Conservation (phyloP, 306 rosid genomes). For the Quercus wislizeni region DNA sequence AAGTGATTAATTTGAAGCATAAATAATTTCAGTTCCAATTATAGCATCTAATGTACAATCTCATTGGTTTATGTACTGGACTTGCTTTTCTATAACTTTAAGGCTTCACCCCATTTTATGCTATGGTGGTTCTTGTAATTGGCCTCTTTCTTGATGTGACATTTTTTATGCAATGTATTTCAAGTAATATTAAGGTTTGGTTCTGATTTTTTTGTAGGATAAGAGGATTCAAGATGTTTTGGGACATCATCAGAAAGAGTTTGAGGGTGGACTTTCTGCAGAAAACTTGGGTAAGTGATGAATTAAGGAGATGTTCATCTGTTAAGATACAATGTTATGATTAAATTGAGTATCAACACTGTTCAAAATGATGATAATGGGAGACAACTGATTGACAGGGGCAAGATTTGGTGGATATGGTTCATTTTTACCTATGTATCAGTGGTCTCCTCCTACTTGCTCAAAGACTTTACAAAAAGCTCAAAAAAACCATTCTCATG, state of each 20-base stretch:
- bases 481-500: conserved; percentile 45
- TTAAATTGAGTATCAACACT: not conserved
- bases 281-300: conserved; percentile 82
- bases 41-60: not conserved
- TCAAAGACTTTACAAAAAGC: conserved; percentile 60
- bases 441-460: conserved; percentile 63
- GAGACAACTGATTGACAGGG: conserved; percentile 44
- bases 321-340: not conserved
- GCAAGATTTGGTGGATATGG: conserved; percentile 92
- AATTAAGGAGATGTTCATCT: conserved; percentile 15
- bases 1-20: not conserved
- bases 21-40: not conserved
- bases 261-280: conserved; percentile 88
- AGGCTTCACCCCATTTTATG: not conserved
- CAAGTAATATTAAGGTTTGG: not conserved
- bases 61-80: not conserved
- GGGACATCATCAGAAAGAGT: conserved; percentile 95
- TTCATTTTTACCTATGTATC: conserved; percentile 80
- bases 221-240: conserved; percentile 80
- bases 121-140: not conserved
- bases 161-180: not conserved
- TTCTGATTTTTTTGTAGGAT: conserved; percentile 48
- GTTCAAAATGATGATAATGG: conserved; percentile 23
- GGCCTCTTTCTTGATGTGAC: not conserved
- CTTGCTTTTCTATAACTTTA: not conserved